phyloP scores from a whole-genome alignment of 2,329 filamentous ascomycete species.

The Colletotrichum tropicicola region DNA sequence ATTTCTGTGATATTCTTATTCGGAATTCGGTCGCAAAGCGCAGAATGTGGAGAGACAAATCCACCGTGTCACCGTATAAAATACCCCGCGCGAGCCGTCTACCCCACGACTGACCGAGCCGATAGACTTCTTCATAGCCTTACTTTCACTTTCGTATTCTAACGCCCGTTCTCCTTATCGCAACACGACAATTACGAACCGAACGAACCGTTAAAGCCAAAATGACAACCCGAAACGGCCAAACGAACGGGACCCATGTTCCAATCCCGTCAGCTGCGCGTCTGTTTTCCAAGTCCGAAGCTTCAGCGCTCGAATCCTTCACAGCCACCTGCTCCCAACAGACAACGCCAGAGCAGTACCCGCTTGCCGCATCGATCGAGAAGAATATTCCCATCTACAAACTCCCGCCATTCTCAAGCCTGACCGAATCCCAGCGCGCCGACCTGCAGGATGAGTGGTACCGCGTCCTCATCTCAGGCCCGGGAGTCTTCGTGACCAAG shows the following conservation, averaged over 20 bases:
- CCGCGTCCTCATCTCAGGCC: slow-evolving; percentile 62
- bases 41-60: not conserved
- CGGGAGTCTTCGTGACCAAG: slow-evolving; percentile 68
- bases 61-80: not conserved
- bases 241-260: not conserved
- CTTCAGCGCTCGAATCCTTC: slow-evolving; percentile 53
- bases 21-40: not conserved
- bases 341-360: slow-evolving; percentile 49
- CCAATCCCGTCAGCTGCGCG: slow-evolving; percentile 19
- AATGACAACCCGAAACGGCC: slow-evolving; percentile 1
- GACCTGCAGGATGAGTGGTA: slow-evolving; percentile 69
- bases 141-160: not conserved
- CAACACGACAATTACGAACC: not conserved
- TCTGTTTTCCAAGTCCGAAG: slow-evolving; percentile 35
- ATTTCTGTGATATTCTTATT: not conserved
- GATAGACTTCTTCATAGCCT: not conserved
- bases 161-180: not conserved
- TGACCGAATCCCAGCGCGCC: slow-evolving; percentile 34
- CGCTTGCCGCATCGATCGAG: slow-evolving; percentile 52
- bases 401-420: slow-evolving; percentile 44
- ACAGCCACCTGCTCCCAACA: slow-evolving; percentile 52
- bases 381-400: slow-evolving; percentile 67
- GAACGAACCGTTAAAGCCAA: not conserved
- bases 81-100: slow-evolving; percentile 5
- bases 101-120: not conserved